Evolutionary conservation across 2,329 filamentous ascomycete species (phyloP), one percentile per base, ranked within the genome.

Genomic region (Metarhizium anisopliae): DNA sequence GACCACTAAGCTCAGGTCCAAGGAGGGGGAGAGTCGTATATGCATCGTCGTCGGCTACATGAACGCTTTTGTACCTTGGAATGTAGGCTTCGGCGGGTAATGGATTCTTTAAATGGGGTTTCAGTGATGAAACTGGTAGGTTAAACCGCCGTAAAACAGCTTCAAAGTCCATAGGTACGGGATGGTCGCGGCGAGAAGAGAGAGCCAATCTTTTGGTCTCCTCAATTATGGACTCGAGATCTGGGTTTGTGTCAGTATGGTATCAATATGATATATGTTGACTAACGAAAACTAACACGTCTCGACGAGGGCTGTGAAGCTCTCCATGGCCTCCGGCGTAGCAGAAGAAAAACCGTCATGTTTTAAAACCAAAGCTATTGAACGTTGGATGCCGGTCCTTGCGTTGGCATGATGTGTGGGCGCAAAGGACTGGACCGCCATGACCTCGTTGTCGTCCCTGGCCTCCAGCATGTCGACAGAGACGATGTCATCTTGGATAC

Each of bases 341-440:
- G 82, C 77, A 30, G 73, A 71, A 35, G 77, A 72, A 61, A 85
- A 86, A 32, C 83, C 83, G 42, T 84, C 77, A 58, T 84, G 77
- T 47, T 78, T 69, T 32, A 86, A 66, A 3, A 76, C 76, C 55
- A 85, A 65, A 0, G 76, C 77, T 55, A 86, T 79, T 11, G 81
- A 78, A 52, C 82, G 77, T 50, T 77, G 74, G 30, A 86, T 69
- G 2, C 77, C 66, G 18, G 58, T 56, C 55, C 70, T 63, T 6
- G 68, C 69, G 57, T 69, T 64, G 35, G 64, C 63, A 54, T 70
- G 69, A 36, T 64, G 62, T 4, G 70, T 70, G 14, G 66, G 64
- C 3, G 61, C 55, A 52, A 58, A 56, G 11, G 63, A 65, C 51
- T 62, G 58, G 40, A 59, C 49, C 2, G 62, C 61, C 13, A n/a